Base-by-base conservation (phyloP, 2,329 filamentous ascomycete species). In the Celoporthe dispersa region DNA sequence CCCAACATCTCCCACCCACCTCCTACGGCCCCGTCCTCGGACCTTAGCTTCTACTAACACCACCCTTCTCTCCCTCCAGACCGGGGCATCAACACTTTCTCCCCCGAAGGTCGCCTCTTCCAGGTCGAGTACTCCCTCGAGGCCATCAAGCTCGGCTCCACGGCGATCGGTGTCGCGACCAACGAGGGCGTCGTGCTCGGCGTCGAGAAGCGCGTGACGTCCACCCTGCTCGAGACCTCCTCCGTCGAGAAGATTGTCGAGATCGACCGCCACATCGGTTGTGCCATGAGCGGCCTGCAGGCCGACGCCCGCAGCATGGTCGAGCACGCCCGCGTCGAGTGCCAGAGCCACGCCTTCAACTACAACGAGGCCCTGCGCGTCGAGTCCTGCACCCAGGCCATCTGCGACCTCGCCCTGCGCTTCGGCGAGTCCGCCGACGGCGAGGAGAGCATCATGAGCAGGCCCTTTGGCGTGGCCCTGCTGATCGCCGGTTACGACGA, bases 91-190 rank as follows among this genome's bases (percentile, higher is more conserved):
- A 98, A 98, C 89, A 99, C 96, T 88, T 99, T 99, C 90, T 99
- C 96, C 77, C 96, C 96, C 72, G 96, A 99, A 89, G 96, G 96
- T 79, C 96, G 96, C 84, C 93, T 99, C 82, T 99, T 99, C 89
- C 96, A 99, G 87, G 96, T 99, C 86, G 96, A 99, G 92, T 99
- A 99, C 90, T 98, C 96, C 71, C 92, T 99, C 82, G 96, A 99
- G 87, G 96, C 96, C 83, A 99, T 99, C 90, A 99, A 99, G 87
- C 93, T 98, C 76, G 96, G 96, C 76, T 97, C 93, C 78, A 99
- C 96, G 76, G 96, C 96, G 79, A 99, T 99, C 84, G 96, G 96
- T 77, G 94, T 99, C 75, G 94, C 96, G 77, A 99, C 96, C 64
- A 92, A 93, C 70, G 93, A 97, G 81, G 96, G 96, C 79, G 94